Evolutionary conservation across 352 stramenopile species (phyloP).

Genomic region (Phytophthora pisi): DNA sequence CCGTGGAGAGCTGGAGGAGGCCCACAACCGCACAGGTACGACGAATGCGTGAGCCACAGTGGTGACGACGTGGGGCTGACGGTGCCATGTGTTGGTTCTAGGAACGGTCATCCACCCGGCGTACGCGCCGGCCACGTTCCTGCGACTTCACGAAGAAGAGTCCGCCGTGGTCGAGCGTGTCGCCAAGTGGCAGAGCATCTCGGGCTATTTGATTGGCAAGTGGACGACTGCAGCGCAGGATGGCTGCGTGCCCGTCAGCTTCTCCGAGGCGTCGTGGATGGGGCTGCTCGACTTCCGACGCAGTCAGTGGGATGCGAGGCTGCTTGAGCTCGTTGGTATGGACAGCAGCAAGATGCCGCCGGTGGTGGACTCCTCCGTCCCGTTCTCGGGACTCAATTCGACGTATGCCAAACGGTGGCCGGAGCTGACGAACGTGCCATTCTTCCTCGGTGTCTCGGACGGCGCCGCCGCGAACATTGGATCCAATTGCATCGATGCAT

Average conservation of each 20-base stretch:
- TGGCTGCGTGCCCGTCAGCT: conserved; percentile 84
- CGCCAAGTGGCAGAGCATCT: conserved; percentile 90
- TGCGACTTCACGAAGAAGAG: conserved; percentile 78
- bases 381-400: conserved; percentile 58
- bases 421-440: conserved; percentile 64
- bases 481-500: conserved; percentile 89
- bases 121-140: conserved; percentile 91
- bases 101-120: conserved; percentile 85
- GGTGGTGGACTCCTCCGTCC: conserved; percentile 70
- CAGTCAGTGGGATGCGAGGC: conserved; percentile 81
- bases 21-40: conserved; percentile 72
- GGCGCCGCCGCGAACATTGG: conserved; percentile 95
- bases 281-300: conserved; percentile 92
- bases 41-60: neutral
- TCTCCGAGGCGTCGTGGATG: conserved; percentile 95
- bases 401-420: conserved; percentile 77
- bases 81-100: neutral
- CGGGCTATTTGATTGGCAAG: conserved; percentile 85
- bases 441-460: conserved; percentile 92
- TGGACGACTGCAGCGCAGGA: conserved; percentile 67
- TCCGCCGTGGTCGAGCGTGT: conserved; percentile 51
- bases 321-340: conserved; percentile 81
- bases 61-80: neutral
- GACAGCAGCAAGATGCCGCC: conserved; percentile 71
- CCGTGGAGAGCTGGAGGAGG: conserved; percentile 53